phyloP scores from a whole-genome alignment of 495 filamentous ascomycete genomes.

The Rostrohypoxylon terebratum region DNA sequence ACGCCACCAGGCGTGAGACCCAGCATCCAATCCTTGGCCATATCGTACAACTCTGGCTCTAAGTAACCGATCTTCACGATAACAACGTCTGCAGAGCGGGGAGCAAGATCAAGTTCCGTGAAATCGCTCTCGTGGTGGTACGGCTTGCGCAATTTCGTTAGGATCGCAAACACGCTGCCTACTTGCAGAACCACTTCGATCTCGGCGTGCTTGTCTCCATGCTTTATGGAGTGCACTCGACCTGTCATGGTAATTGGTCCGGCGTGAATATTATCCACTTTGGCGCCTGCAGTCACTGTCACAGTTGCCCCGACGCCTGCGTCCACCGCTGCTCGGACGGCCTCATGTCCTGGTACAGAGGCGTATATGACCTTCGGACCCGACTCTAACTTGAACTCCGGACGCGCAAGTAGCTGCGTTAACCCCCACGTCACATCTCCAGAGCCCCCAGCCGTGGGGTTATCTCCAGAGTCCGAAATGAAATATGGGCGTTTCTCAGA shows the following conservation, averaged over 20 bases:
- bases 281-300: slow-evolving; percentile 66
- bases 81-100: slow-evolving; percentile 63
- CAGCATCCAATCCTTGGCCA: slow-evolving; percentile 68
- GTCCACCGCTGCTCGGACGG: slow-evolving; percentile 57
- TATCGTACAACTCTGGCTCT: slow-evolving; percentile 67
- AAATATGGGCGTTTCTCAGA: slow-evolving; percentile 65
- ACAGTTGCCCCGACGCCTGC: slow-evolving; percentile 64
- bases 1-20: slow-evolving; percentile 67
- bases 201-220: slow-evolving; percentile 63
- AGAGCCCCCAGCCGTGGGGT: slow-evolving; percentile 67
- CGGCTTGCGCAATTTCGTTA: slow-evolving; percentile 68
- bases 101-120: slow-evolving; percentile 60
- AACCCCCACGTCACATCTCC: slow-evolving; percentile 69
- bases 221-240: slow-evolving; percentile 63
- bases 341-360: slow-evolving; percentile 64
- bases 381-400: slow-evolving; percentile 58
- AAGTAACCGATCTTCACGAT: slow-evolving; percentile 72
- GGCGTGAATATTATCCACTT: slow-evolving; percentile 64
- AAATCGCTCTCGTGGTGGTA: slow-evolving; percentile 69
- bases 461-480: slow-evolving; percentile 70
- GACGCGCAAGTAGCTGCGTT: slow-evolving; percentile 57
- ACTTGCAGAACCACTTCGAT: slow-evolving; percentile 65
- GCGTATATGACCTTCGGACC: slow-evolving; percentile 66
- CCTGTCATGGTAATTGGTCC: slow-evolving; percentile 67
- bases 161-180: slow-evolving; percentile 65